phyloP scores from a whole-genome alignment of 768 basidiomycete genomes.

The Asterophora lycoperdoides region DNA sequence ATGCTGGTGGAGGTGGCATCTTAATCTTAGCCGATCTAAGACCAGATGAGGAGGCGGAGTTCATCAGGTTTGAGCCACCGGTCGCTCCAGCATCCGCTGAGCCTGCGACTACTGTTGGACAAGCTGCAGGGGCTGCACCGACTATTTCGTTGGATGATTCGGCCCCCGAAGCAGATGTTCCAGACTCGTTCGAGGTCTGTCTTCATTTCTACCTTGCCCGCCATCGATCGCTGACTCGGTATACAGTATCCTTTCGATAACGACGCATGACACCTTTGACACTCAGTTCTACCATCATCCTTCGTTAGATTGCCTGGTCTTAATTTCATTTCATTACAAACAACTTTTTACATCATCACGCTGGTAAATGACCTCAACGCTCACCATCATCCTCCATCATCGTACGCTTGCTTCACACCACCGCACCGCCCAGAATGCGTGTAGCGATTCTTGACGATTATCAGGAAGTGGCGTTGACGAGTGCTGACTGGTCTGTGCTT shows the following conservation, averaged over 20 bases:
- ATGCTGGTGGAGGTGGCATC: slow-evolving; percentile 83
- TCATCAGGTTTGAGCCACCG: slow-evolving; percentile 55
- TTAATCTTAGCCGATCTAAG: slow-evolving; percentile 73
- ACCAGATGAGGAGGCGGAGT: slow-evolving; percentile 68
- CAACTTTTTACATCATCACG: slow-evolving; percentile 7
- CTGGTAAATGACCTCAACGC: slow-evolving; percentile 7
- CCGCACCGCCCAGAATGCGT: slow-evolving; percentile 19
- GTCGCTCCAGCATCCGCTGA: slow-evolving; percentile 24
- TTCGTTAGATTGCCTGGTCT: slow-evolving; percentile 1
- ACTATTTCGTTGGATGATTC: slow-evolving; percentile 65
- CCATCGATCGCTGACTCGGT: slow-evolving; percentile 10
- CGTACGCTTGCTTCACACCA: background rate
- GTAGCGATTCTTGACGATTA: slow-evolving; percentile 64
- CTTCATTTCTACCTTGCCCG: background rate
- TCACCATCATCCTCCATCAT: background rate
- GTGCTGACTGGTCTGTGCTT: slow-evolving; percentile 51
- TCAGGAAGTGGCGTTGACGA: slow-evolving; percentile 45
- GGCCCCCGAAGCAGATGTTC: slow-evolving; percentile 69
- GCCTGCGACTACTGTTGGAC: slow-evolving; percentile 22
- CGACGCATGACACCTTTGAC: slow-evolving; percentile 41
- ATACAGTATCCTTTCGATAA: slow-evolving; percentile 72
- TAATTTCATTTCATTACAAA: background rate
- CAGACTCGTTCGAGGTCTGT: slow-evolving; percentile 81
- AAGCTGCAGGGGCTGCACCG: slow-evolving; percentile 27
- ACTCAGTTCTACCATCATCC: background rate